phyloP scores from a whole-genome alignment of 2,329 filamentous ascomycete species.

The Helicocarpus griseus region DNA sequence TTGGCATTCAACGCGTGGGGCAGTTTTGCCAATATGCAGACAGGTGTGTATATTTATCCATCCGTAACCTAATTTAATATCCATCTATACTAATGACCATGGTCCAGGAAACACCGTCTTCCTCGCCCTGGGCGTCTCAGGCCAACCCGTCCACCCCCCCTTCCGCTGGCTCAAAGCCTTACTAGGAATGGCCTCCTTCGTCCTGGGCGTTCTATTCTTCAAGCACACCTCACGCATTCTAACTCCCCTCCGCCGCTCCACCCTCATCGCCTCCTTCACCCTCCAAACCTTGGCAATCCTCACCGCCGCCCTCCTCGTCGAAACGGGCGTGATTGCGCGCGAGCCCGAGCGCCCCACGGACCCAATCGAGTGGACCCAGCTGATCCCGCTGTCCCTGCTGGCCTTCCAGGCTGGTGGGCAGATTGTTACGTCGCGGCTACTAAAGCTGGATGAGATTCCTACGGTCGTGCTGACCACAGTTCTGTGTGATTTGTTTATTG shows the following conservation, averaged over 20 bases:
- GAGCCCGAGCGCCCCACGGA: constrained; percentile 21
- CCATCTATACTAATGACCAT: background rate
- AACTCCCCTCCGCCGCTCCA: constrained; percentile 26
- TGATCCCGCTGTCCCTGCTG: constrained; percentile 29
- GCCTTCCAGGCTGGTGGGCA: constrained; percentile 34
- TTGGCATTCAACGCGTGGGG: constrained; percentile 14
- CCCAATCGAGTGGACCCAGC: constrained; percentile 27
- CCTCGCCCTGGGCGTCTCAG: constrained; percentile 32
- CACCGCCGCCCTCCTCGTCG: constrained; percentile 26
- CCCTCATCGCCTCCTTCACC: constrained; percentile 30
- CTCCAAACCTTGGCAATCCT: constrained; percentile 28
- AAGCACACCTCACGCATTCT: constrained; percentile 24
- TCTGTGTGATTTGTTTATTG: constrained; percentile 30
- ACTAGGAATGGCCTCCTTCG: constrained; percentile 29
- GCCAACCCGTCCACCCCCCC: constrained; percentile 30
- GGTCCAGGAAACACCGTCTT: constrained; percentile 35
- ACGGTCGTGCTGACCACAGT: constrained; percentile 34
- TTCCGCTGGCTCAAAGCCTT: constrained; percentile 36
- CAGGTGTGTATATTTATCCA: constrained; percentile 5
- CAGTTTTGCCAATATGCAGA: constrained; percentile 15
- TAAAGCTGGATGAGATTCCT: constrained; percentile 31
- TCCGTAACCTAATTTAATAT: background rate
- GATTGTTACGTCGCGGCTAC: constrained; percentile 28
- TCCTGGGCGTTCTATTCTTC: constrained; percentile 32
- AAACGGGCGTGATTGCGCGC: constrained; percentile 23